These are phyloP conservation scores for Chaetomium tenue DNA, from an alignment of 495 filamentous ascomycete genomes.

Conservation along the genomic window DNA sequence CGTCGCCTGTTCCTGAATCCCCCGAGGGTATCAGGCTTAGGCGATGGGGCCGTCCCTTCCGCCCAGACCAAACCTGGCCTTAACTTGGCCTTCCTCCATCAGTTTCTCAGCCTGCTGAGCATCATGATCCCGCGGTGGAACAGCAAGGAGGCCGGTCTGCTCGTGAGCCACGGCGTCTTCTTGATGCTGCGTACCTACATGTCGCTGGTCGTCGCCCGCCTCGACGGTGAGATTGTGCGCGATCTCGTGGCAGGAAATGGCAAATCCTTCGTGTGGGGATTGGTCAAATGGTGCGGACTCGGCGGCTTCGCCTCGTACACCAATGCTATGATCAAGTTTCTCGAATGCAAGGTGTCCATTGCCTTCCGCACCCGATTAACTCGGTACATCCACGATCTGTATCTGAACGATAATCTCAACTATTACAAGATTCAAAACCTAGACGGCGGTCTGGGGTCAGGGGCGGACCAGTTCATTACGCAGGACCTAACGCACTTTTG, in stretches of 20 bases:
- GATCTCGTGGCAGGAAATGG: slow-evolving; percentile 95
- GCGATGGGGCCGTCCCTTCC: slow-evolving; percentile 79
- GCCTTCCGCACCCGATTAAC: slow-evolving; percentile 96
- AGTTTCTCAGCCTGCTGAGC: slow-evolving; percentile 89
- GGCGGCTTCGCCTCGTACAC: slow-evolving; percentile 81
- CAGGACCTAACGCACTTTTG: slow-evolving; percentile 97
- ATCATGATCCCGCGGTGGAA: slow-evolving; percentile 97
- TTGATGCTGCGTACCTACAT: slow-evolving; percentile 90
- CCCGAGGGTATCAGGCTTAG: slow-evolving; percentile 69
- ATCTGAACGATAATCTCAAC: slow-evolving; percentile 87
- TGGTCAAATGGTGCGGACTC: slow-evolving; percentile 68
- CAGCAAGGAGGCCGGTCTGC: slow-evolving; percentile 88
- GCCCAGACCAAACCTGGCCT: slow-evolving; percentile 88
- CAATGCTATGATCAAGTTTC: slow-evolving; percentile 96
- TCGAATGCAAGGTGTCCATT: slow-evolving; percentile 97
- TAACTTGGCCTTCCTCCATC: slow-evolving; percentile 97
- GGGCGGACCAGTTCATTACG: slow-evolving; percentile 95
- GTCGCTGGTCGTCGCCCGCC: slow-evolving; percentile 83
- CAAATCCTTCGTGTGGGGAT: slow-evolving; percentile 80
- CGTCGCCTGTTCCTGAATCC: slow-evolving; percentile 90
- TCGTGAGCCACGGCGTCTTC: slow-evolving; percentile 84
- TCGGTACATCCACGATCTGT: slow-evolving; percentile 95
- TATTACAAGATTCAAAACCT: slow-evolving; percentile 96
- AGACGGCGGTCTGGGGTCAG: slow-evolving; percentile 88
- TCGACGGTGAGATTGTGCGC: slow-evolving; percentile 95